These are phyloP conservation scores for Chromera velia DNA, from an alignment of 73 alveolate genomes.

Conservation along the genomic window DNA sequence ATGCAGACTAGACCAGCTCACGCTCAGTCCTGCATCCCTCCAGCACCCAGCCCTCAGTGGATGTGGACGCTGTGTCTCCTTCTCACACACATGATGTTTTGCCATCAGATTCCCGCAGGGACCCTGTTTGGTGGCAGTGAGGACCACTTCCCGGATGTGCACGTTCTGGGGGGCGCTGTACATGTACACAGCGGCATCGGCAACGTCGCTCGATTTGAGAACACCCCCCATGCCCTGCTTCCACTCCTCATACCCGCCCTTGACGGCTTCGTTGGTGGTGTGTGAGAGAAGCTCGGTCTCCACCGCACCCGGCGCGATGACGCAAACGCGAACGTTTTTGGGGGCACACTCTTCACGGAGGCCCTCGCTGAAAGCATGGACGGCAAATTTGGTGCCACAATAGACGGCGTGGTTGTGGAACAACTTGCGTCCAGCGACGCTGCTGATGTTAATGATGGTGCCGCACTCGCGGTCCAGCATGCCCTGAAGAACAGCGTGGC, in stretches of 20 bases:
- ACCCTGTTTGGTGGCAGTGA: neutral
- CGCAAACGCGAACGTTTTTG: neutral
- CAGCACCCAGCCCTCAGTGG: no score
- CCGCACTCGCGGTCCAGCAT: neutral
- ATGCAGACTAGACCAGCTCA: no score
- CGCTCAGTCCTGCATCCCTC: no score
- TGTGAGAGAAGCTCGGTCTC: neutral
- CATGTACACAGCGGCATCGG: neutral
- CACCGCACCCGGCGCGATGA: neutral
- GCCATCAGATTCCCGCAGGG: no score
- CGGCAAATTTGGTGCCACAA: neutral
- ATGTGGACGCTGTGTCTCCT: no score
- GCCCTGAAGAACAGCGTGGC: neutral
- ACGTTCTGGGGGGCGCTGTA: neutral
- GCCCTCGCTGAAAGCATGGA: neutral
- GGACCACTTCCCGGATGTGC: neutral
- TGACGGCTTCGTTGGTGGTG: neutral
- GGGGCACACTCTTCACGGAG: neutral
- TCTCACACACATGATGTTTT: no score
- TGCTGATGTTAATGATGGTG: neutral
- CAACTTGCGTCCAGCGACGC: neutral
- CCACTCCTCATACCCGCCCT: neutral
- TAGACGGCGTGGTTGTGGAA: constrained; percentile 1
- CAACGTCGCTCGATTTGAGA: neutral
- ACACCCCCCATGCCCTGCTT: neutral